Percentiles rank a stretch among this genome's conserved stretches.
Conservation (phyloP, 352 stramenopile genomes). For the Globisporangium yorkense region DNA sequence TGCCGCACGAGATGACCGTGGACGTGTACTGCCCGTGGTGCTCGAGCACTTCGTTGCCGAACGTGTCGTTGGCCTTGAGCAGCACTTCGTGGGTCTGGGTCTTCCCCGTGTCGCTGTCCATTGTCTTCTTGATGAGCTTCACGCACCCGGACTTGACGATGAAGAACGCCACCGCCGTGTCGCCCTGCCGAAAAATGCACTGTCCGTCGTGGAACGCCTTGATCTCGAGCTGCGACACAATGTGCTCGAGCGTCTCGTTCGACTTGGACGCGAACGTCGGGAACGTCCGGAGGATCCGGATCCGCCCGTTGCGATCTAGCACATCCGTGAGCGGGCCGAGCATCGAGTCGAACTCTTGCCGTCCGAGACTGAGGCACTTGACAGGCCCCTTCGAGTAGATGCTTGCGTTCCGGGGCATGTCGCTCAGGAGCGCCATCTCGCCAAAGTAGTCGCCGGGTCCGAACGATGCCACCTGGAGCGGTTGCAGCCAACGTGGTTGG, state of each 20-base stretch:
- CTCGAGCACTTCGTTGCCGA: slow-evolving; percentile 57
- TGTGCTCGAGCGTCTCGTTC: slow-evolving; percentile 55
- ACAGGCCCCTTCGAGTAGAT: slow-evolving; percentile 55
- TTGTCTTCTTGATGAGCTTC: slow-evolving; percentile 53
- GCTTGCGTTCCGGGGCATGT: slow-evolving; percentile 79
- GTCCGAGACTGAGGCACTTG: slow-evolving; percentile 64
- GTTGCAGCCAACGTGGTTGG: not conserved
- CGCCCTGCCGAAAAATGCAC: slow-evolving; percentile 50
- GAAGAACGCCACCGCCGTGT: slow-evolving; percentile 56
- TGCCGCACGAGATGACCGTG: slow-evolving; percentile 53
- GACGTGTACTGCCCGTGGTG: slow-evolving; percentile 43
- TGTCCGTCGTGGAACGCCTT: slow-evolving; percentile 66
- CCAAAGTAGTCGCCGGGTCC: slow-evolving; percentile 85
- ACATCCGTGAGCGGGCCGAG: slow-evolving; percentile 67
- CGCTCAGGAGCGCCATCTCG: slow-evolving; percentile 88
- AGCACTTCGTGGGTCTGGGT: slow-evolving; percentile 35
- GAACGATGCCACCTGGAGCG: slow-evolving; percentile 45
- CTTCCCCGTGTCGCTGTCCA: slow-evolving; percentile 24
- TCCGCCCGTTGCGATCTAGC: slow-evolving; percentile 65
- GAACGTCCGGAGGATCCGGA: slow-evolving; percentile 58
- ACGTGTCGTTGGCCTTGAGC: slow-evolving; percentile 74
- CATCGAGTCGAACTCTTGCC: slow-evolving; percentile 75
- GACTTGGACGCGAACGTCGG: slow-evolving; percentile 48
- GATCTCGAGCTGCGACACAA: slow-evolving; percentile 74
- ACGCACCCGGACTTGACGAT: slow-evolving; percentile 77